phyloP scores from a whole-genome alignment of 352 stramenopile genomes.

The Globisporangium middletonii region DNA sequence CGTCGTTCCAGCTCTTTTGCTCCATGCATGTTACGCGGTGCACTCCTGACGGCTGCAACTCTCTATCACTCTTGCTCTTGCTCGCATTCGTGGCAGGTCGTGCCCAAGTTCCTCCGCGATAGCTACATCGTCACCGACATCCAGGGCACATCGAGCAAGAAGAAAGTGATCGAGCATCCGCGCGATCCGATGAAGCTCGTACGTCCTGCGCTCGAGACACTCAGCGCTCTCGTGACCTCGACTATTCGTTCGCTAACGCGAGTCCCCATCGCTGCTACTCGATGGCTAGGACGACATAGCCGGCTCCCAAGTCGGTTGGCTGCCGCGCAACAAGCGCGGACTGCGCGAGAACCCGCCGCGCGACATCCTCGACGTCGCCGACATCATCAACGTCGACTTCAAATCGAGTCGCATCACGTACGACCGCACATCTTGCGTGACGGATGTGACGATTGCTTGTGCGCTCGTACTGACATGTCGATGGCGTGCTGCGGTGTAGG shows the following conservation, averaged over 20 bases:
- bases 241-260: neutral
- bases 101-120: slow-evolving; percentile 63
- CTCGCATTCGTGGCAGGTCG: slow-evolving; percentile 13
- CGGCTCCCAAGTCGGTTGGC: slow-evolving; percentile 45
- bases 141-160: slow-evolving; percentile 47
- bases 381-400: slow-evolving; percentile 73
- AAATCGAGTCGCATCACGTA: slow-evolving; percentile 70
- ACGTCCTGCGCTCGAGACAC: neutral
- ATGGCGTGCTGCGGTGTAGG: slow-evolving; percentile 12
- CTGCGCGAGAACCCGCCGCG: slow-evolving; percentile 49
- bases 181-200: slow-evolving; percentile 42
- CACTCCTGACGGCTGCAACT: neutral
- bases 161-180: slow-evolving; percentile 34
- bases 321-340: slow-evolving; percentile 42
- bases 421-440: neutral
- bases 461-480: too few species aligned
- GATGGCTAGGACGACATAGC: slow-evolving; percentile 45
- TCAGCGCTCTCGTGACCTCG: neutral
- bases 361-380: slow-evolving; percentile 51
- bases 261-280: neutral
- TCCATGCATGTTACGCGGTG: neutral
- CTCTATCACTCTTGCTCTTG: neutral
- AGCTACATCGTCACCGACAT: slow-evolving; percentile 75
- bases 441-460: too few species aligned
- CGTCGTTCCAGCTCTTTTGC: neutral